phyloP scores from a whole-genome alignment of 2,329 filamentous ascomycete species.

The Byssoonygena ceratinophila region DNA sequence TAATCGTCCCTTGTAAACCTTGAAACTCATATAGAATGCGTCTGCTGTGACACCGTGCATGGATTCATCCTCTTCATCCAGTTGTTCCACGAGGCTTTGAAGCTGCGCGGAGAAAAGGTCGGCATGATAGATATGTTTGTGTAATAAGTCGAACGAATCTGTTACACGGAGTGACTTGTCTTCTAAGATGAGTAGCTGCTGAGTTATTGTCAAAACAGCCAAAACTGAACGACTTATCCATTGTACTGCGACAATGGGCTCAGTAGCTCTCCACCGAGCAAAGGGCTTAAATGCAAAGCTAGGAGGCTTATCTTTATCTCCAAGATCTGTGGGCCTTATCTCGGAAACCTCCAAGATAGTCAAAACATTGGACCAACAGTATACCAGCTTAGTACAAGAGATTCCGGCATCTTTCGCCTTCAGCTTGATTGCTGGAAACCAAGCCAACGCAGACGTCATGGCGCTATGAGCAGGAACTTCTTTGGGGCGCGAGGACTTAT shows the following conservation, averaged over 20 bases:
- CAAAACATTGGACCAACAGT: constrained; percentile 97
- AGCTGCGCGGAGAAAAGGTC: constrained; percentile 86
- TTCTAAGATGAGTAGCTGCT: constrained; percentile 83
- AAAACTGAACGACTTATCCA: constrained; percentile 93
- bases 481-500: constrained; percentile 84
- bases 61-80: constrained; percentile 74
- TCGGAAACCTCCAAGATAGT: constrained; percentile 85
- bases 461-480: constrained; percentile 82
- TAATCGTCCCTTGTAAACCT: constrained; percentile 82
- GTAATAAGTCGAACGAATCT: constrained; percentile 82
- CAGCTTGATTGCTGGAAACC: constrained; percentile 92
- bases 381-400: constrained; percentile 72
- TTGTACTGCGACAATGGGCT: constrained; percentile 90
- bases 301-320: constrained; percentile 66
- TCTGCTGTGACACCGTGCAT: constrained; percentile 96
- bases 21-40: constrained; percentile 97
- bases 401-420: constrained; percentile 61
- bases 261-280: constrained; percentile 84
- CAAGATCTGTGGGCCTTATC: constrained; percentile 43
- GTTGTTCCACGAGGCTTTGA: constrained; percentile 70
- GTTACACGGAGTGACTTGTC: constrained; percentile 82
- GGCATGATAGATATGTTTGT: constrained; percentile 83
- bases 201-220: constrained; percentile 84
- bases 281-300: constrained; percentile 69
- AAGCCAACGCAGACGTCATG: constrained; percentile 86